Base-by-base conservation (phyloP, 441 rosid species). In the Gossypium davidsonii region DNA sequence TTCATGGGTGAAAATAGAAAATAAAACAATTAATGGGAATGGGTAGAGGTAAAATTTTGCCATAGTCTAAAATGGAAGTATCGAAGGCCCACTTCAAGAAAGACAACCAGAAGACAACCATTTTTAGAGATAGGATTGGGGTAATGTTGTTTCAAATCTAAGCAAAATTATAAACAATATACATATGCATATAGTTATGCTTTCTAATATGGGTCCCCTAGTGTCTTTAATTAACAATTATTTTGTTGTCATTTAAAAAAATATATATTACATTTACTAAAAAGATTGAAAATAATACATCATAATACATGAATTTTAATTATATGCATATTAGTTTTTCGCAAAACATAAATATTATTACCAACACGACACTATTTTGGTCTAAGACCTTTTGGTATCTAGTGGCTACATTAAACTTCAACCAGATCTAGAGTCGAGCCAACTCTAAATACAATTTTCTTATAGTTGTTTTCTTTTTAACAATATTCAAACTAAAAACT, bases 51-150 rank as follows among this genome's bases (percentile, higher is more conserved):
- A 48, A 71, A 34, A 34, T 12, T 26, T 59, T 26, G 39, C 14
- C 42, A 5, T 2, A 3, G 67, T 37, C 52, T 39, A 44, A 20
- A 12, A 10, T 42, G 53, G 37, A 65, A 44, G 11, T n/a, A n/a
- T 49, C 71, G 26, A 71, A 60, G 57, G 78, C 31, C 70, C 53
- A 34, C 7, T 9, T 37, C 25, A 67, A 60, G 76, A 71, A 52
- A 74, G 76, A 79, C 78, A 71, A 66, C 76, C 76, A 71, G 15
- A 67, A 34, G 78, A 78, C 81, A 78, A 65, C 56, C 7, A 21
- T 48, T 67, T 60, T 53, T 12, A 17, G 56, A 28, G 69, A 67
- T 37, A 3, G 67, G 76, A 49, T 52, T 39, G 51, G 59, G 59
- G 17, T 55, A 44, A 53, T 23, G 65, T 55, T 42, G 42, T 61